Evolutionary conservation across 345 rosid species (phyloP).

Genomic region (Microcos paniculata): DNA sequence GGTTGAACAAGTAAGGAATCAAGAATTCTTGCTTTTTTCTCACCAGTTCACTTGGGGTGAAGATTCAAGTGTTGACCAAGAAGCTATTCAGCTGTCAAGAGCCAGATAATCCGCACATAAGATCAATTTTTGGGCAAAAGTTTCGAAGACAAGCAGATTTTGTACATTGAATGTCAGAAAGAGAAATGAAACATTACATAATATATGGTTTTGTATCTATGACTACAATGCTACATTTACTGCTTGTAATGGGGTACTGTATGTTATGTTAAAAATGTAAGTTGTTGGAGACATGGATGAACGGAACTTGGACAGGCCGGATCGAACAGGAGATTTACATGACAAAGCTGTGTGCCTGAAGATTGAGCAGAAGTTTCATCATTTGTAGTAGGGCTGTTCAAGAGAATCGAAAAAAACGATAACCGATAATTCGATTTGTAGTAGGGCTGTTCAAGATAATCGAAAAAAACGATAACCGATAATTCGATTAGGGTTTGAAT

Average conservation of each 20-base stretch:
- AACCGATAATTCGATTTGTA: too few species aligned
- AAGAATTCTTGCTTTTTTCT: slow-evolving; percentile 49
- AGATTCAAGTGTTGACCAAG: slow-evolving; percentile 63
- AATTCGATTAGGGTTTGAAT: too few species aligned
- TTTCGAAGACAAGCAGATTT: neutral
- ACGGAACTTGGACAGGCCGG: too few species aligned
- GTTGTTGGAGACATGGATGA: too few species aligned
- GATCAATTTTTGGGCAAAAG: neutral
- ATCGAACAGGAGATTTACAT: too few species aligned
- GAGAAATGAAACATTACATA: neutral
- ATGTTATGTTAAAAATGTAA: neutral
- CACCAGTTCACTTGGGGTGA: slow-evolving; percentile 66
- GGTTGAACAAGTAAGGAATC: slow-evolving; percentile 59
- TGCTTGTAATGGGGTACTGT: neutral
- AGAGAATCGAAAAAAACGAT: too few species aligned
- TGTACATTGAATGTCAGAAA: neutral
- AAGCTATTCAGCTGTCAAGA: slow-evolving; percentile 73
- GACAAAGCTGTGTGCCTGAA: too few species aligned
- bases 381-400: too few species aligned
- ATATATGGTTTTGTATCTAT: neutral
- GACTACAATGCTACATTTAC: neutral
- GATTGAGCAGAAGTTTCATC: too few species aligned
- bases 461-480: too few species aligned
- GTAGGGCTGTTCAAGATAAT: too few species aligned
- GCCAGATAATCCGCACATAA: slow-evolving; percentile 46